Base-by-base conservation (phyloP, 1,284 basidiomycete species). In the Trametes hirsuta region DNA sequence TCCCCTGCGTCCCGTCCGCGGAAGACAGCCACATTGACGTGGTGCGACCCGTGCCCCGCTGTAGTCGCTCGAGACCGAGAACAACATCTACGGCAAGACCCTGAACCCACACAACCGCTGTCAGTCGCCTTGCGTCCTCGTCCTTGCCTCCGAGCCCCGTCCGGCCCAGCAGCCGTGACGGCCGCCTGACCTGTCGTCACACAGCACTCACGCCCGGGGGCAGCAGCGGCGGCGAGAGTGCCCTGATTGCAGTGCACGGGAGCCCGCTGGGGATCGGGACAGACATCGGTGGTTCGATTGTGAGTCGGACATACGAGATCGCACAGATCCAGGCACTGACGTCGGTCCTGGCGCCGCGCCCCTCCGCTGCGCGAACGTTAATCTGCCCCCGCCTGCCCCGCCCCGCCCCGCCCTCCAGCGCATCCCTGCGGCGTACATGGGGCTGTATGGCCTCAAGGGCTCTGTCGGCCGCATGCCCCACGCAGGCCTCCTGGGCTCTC, bases 171-270 rank as follows among this genome's bases (percentile, higher is more conserved):
- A 12, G 11, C 25, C 52, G 58, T 60, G 58, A 59, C 59, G 35
- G 51, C 48, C 36, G 36, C 30, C 54, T 58, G 54, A 59, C 61
- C 59, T 55, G 40, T 39, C 46, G 35, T 53, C 53, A 47, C 58
- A 39, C 36, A 74, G 71, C 61, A 47, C 73, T 84, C 24, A 80
- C 81, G n/a, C 70, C 80, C 2, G 86, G 86, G n/a, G 86, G 86
- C 15, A 84, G 81, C 59, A 83, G 80, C 48, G 86, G 86, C 47
- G 86, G 86, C 37, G 88, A 91, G 72, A 83, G 85, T 44, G 86
- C 87, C 4, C 72, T 90, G 51, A 73, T 89, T 39, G 80, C 82
- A n/a, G 72, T 83, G 55, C 78, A 78, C 30, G 87, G 85, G n/a
- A 81, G 79, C 55, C 76, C 78, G 24, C 62, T 88, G 41, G 87